Base-by-base conservation (phyloP, 1,139 yeast genomes). In the Taphrina pruni region DNA sequence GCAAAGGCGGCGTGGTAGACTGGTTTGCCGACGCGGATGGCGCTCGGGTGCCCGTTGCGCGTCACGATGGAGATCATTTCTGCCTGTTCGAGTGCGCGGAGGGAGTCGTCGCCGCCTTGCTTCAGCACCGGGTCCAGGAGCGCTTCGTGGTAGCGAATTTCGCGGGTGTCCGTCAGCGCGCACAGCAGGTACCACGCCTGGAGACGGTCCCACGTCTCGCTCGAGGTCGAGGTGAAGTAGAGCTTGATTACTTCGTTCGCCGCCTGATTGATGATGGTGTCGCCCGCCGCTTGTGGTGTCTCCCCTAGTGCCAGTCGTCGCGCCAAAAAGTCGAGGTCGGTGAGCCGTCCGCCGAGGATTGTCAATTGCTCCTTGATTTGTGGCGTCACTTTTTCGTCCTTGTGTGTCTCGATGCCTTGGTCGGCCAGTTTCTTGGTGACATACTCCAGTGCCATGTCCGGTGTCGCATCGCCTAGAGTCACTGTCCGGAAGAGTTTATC, bases 331-430 rank as follows among this genome's bases (percentile, higher is more conserved):
- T 94, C 97, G 69, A 94, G 82, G 77, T 94, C 99, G 69, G 93
- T 83, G 93, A 94, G 89, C 73, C 99, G 86, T 54, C 99, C 99
- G 12, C 99, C 99, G 41, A 94, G 79, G 8, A 97, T 96, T 36
- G 80, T 85, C 64, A 38, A 73, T 57, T 38, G 73, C 72, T 41
- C 71, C 70, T n/a, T 73, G 69, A 12, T 72, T 52, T 46, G 73
- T 72, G 26, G 45, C 69, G 64, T 39, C 64, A 66, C 55, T 36
- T 39, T 36, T 46, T 41, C 66, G 45, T 71, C 21, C 62, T 69
- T 26, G 75, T 62, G 45, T 0, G 43, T 43, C 41, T 58, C 70
- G 41, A 57, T 68, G n/a, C 65, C 61, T 7, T 54, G 60, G 14
- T 60, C 66, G 6, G 60, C 60, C 11, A 90, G 79, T 72, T 89